Evolutionary conservation across 495 filamentous ascomycete species (phyloP).

Genomic region (Aspergillus sparsus): DNA sequence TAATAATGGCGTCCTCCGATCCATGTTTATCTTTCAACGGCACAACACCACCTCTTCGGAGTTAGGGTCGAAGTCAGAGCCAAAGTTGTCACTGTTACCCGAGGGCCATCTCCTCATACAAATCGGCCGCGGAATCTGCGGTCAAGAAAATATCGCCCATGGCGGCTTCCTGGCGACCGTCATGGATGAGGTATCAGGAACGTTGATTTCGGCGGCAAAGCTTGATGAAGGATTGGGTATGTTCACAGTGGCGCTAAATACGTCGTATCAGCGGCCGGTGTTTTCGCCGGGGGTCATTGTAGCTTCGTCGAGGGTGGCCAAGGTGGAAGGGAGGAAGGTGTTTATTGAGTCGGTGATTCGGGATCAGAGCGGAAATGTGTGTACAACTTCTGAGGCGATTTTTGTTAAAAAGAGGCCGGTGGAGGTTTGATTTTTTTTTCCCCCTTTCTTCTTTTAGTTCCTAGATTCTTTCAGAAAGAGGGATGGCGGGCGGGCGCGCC

Average conservation of each 20-base stretch:
- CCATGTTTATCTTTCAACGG: not conserved
- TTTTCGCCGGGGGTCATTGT: conserved; percentile 13
- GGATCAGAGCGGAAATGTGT: conserved; percentile 13
- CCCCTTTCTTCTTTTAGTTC: not conserved
- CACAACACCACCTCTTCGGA: not conserved
- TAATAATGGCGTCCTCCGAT: not conserved
- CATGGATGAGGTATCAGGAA: conserved; percentile 16
- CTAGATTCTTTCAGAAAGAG: not conserved
- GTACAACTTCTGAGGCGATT: conserved; percentile 17
- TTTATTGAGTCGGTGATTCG: conserved; percentile 15
- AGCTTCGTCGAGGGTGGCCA: conserved; percentile 12
- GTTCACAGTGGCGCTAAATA: conserved; percentile 15
- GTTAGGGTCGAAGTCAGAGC: not conserved
- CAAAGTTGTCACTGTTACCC: too few relatives aligned
- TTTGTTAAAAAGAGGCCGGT: conserved; percentile 17
- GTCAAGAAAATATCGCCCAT: conserved; percentile 13
- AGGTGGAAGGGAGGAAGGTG: conserved; percentile 20
- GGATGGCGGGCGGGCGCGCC: not conserved
- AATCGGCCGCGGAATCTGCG: conserved; percentile 7
- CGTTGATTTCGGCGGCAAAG: not conserved
- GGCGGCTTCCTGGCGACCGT: conserved; percentile 20
- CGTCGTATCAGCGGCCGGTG: conserved; percentile 13
- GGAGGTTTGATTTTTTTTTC: not conserved
- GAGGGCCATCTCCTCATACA: conserved; percentile 14
- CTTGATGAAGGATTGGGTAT: conserved; percentile 19